A percentile compares a stretch with the other conserved stretches of the same genome.
These are phyloP conservation scores for Hirsutella rhossiliensis DNA, from an alignment of 2,329 filamentous ascomycete genomes.

Conservation along the genomic window DNA sequence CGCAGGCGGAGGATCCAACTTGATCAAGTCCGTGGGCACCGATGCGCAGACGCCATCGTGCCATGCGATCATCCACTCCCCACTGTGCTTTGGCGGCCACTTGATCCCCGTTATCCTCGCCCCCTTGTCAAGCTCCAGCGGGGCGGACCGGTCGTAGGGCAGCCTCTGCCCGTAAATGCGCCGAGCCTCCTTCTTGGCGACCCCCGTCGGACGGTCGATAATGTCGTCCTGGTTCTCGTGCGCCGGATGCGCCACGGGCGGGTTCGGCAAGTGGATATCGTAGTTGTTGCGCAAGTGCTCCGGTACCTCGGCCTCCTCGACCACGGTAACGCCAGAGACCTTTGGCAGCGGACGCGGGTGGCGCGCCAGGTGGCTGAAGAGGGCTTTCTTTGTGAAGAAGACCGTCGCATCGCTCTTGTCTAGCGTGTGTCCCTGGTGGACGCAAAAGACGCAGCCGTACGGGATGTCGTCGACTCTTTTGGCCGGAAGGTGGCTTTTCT, in stretches of 20 bases:
- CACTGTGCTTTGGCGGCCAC: slow-evolving; percentile 37
- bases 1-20: slow-evolving; percentile 32
- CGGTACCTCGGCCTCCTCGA: slow-evolving; percentile 31
- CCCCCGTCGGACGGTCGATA: slow-evolving; percentile 28
- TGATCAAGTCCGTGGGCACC: slow-evolving; percentile 35
- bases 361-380: slow-evolving; percentile 40
- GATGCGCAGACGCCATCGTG: slow-evolving; percentile 40
- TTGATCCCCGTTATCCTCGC: slow-evolving; percentile 37
- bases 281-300: slow-evolving; percentile 33
- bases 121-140: slow-evolving; percentile 34
- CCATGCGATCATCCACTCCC: slow-evolving; percentile 46
- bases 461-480: slow-evolving; percentile 38
- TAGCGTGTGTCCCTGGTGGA: slow-evolving; percentile 33
- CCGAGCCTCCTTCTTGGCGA: slow-evolving; percentile 34
- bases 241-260: slow-evolving; percentile 28
- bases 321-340: slow-evolving; percentile 33
- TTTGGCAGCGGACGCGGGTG: slow-evolving; percentile 40
- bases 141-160: slow-evolving; percentile 30
- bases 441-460: slow-evolving; percentile 44
- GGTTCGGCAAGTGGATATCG: slow-evolving; percentile 35
- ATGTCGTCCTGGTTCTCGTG: slow-evolving; percentile 28
- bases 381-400: slow-evolving; percentile 39
- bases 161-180: slow-evolving; percentile 33
- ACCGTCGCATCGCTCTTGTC: slow-evolving; percentile 45
- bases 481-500: slow-evolving; percentile 40